A percentile compares a stretch with the other conserved stretches of the same genome.
Evolutionary conservation across 257 asterid species (phyloP).

Genomic region (Misopates orontium): DNA sequence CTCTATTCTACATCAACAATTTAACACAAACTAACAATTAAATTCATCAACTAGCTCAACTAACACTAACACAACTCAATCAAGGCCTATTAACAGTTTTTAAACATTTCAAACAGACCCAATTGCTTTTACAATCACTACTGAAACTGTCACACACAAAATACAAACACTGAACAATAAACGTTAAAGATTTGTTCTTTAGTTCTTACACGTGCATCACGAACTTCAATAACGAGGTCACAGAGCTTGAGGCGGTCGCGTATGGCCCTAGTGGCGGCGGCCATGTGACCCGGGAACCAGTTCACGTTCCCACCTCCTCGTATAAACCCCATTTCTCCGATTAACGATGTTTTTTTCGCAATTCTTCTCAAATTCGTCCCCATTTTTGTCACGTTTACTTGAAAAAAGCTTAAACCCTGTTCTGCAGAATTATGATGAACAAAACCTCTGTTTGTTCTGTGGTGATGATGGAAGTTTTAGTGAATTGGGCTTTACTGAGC

Average conservation of each 20-base stretch:
- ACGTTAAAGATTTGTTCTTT: too few species aligned
- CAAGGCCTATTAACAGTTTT: too few species aligned
- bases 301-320: constrained; percentile 81
- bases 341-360: constrained; percentile 43
- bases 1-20: background rate
- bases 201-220: constrained; percentile 77
- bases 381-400: constrained; percentile 28
- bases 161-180: background rate
- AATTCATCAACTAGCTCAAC: background rate
- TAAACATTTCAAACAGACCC: too few species aligned
- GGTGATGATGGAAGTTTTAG: too few species aligned
- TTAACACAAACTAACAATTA: background rate
- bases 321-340: constrained; percentile 78
- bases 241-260: constrained; percentile 84
- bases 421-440: too few species aligned
- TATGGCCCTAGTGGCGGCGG: constrained; percentile 94
- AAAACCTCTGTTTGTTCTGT: too few species aligned
- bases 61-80: background rate
- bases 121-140: too few species aligned
- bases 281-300: constrained; percentile 99
- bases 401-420: too few species aligned
- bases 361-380: constrained; percentile 37
- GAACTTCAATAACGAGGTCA: constrained; percentile 90
- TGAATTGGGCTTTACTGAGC: too few species aligned
- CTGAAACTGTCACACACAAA: background rate